Base-by-base conservation (phyloP, 1,139 yeast species). In the Meyerozyma athensensis region DNA sequence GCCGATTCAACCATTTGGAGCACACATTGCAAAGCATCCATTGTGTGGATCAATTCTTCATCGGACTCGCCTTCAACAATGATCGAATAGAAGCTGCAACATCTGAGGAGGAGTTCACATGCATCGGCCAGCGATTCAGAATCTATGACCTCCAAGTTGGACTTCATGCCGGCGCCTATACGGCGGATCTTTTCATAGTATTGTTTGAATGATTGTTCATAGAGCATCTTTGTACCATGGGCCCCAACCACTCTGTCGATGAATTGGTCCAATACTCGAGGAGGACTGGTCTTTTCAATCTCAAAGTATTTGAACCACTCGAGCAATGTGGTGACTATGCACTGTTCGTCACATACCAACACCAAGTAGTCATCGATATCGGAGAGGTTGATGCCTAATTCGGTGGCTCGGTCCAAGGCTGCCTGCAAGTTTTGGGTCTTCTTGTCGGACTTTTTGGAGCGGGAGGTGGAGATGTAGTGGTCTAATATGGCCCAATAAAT, bases 301-400 rank as follows among this genome's bases (percentile, higher is more conserved):
- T 58, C 81, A 65, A 50, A 62, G 26, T 69, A 68, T 42, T 77
- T 79, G 56, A 73, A 80, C 81, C 84, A 78, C 49, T 80, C 79
- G 19, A 82, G 72, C n/a, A 80, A 60, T 51, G 77, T 81, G 13
- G 82, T 74, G 49, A 81, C 68, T n/a, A 82, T 64, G 33, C 82
- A 73, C 45, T 79, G 73, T 49, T 82, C 89, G 48, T 81, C 87
- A 0, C 84, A 84, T 19, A 65, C 68, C 18, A 63, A 52, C 10
- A 65, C 62, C 36, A 64, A 64, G 40, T 81, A 70, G 55, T 81
- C 86, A 33, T 78, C 83, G 2, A 69, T 71, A 40, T 79, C 85
- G n/a, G 79, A 66, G 34, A 81, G 58, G 38, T 63, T 77, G 30
- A 82, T 75, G 0, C 77, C 77, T 19, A 79, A 59, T 26, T 63